A percentile compares a stretch with the other conserved stretches of the same genome.
Conservation (phyloP, 208 protist species). For the Leptomonas pyrrhocoris region DNA sequence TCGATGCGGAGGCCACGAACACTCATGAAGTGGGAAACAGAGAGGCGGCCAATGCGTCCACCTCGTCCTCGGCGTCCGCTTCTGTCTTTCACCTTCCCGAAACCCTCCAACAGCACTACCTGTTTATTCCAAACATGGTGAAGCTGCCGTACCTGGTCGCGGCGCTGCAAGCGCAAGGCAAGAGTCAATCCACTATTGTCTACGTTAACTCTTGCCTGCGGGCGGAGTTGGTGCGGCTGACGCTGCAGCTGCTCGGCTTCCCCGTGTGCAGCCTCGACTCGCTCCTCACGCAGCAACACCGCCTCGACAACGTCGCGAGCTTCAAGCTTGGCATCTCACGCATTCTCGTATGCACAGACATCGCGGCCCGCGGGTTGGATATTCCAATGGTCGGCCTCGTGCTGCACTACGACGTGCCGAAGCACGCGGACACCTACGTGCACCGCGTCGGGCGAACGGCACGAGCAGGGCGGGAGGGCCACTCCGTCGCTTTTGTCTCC, state of each 20-base stretch:
- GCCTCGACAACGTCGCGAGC: conserved; percentile 96
- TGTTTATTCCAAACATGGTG: conserved; percentile 86
- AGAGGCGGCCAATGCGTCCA: neutral
- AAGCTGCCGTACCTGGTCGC: conserved; percentile 84
- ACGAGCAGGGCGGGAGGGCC: conserved; percentile 79
- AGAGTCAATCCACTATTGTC: conserved; percentile 80
- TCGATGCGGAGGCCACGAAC: neutral
- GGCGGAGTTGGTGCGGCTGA: conserved; percentile 85
- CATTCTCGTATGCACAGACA: conserved; percentile 91
- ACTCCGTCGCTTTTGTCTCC: conserved; percentile 77
- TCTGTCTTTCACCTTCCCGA: conserved; percentile 40
- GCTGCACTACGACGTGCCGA: conserved; percentile 98
- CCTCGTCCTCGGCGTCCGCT: neutral
- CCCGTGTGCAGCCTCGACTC: conserved; percentile 97
- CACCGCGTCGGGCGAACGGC: conserved; percentile 98
- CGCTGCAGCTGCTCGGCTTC: conserved; percentile 93
- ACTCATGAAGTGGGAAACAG: neutral
- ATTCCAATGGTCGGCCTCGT: conserved; percentile 96
- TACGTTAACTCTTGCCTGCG: conserved; percentile 87
- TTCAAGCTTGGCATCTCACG: conserved; percentile 95
- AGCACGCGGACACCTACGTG: conserved; percentile 96
- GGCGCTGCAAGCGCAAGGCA: conserved; percentile 55
- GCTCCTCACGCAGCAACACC: conserved; percentile 96
- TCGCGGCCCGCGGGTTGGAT: conserved; percentile 96
- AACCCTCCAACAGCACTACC: conserved; percentile 61